These are phyloP conservation scores for Nicotiana knightiana DNA, from an alignment of 257 asterid species.

Conservation along the genomic window DNA sequence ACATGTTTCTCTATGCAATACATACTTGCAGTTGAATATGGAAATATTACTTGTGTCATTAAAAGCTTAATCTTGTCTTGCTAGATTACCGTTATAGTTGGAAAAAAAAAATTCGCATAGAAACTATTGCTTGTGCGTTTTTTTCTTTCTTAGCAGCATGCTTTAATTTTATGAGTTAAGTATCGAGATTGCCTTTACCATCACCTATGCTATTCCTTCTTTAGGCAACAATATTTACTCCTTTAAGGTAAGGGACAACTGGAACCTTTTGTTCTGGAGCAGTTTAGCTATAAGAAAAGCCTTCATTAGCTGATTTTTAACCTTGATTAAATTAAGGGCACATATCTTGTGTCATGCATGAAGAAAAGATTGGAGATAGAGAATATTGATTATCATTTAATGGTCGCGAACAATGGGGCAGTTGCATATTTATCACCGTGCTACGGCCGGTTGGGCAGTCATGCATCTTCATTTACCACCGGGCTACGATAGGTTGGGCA, in stretches of 20 bases:
- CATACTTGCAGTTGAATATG: neutral
- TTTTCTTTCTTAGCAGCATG: neutral
- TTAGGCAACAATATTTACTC: neutral
- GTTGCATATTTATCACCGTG: no score
- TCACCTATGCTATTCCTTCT: neutral
- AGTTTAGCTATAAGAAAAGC: neutral
- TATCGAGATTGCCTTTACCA: neutral
- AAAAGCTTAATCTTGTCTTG: neutral
- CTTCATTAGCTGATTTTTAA: neutral
- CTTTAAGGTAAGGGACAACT: neutral
- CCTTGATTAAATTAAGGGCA: neutral
- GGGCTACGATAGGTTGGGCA: no score
- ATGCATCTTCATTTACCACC: no score
- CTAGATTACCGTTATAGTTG: no score
- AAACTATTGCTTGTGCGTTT: neutral
- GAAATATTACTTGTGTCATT: neutral
- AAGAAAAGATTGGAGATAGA: neutral
- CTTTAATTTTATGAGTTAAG: neutral
- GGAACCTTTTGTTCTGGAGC: neutral
- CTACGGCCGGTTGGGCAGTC: no score
- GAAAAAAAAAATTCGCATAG: neutral
- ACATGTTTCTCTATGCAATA: neutral
- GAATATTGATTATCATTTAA: neutral
- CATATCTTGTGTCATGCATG: neutral
- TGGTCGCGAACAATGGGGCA: neutral